These are phyloP conservation scores for Pholiota molesta DNA, from an alignment of 768 basidiomycete species.

Conservation along the genomic window DNA sequence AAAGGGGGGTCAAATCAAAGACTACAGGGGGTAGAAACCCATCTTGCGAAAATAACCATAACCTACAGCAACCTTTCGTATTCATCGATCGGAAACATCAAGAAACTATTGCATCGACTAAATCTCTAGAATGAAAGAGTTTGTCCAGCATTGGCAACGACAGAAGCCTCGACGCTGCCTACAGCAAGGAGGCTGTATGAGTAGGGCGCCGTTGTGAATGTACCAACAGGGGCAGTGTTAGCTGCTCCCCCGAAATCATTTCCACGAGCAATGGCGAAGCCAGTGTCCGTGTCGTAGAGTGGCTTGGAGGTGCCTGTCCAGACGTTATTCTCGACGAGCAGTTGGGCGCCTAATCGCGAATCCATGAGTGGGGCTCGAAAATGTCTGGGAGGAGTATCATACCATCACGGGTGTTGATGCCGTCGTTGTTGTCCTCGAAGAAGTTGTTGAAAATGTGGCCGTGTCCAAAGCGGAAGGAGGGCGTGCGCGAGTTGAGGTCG, in stretches of 20 bases:
- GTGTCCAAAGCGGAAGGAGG: slow-evolving; percentile 48
- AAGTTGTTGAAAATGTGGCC: slow-evolving; percentile 51
- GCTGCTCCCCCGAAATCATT: slow-evolving; percentile 31
- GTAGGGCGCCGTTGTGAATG: slow-evolving; percentile 33
- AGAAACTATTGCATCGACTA: background rate
- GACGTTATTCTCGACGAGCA: slow-evolving; percentile 51
- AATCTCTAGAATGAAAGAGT: slow-evolving; percentile 31
- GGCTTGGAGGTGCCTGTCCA: slow-evolving; percentile 44
- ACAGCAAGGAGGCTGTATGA: slow-evolving; percentile 26
- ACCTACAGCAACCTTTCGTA: too few species aligned
- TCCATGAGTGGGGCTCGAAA: background rate
- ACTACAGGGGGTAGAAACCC: too few species aligned
- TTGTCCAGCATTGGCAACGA: slow-evolving; percentile 30
- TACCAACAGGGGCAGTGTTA: slow-evolving; percentile 34
- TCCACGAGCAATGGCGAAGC: slow-evolving; percentile 41
- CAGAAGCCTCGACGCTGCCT: slow-evolving; percentile 25
- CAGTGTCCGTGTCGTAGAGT: slow-evolving; percentile 42
- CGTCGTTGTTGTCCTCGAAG: slow-evolving; percentile 45
- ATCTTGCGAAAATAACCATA: too few species aligned
- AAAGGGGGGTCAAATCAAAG: too few species aligned
- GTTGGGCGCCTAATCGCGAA: slow-evolving; percentile 41
- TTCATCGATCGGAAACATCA: too few species aligned
- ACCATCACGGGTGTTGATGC: slow-evolving; percentile 47
- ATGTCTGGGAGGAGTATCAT: background rate
- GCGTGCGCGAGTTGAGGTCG: slow-evolving; percentile 47